phyloP scores from a whole-genome alignment of 2,329 filamentous ascomycete species.

The Fusarium decemcellulare region DNA sequence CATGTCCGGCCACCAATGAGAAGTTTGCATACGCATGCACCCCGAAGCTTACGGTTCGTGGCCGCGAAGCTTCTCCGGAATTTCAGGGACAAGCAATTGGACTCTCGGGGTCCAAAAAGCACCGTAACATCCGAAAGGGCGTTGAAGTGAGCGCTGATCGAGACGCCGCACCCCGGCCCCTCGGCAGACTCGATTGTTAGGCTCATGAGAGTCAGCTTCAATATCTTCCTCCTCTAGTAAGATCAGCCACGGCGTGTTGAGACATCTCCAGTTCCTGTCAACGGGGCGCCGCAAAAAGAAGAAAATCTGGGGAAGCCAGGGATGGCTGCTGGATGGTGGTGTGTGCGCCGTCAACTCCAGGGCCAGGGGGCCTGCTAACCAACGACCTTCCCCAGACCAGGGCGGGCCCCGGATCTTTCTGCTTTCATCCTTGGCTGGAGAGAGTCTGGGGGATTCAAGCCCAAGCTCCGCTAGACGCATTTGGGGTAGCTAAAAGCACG shows the following conservation, averaged over 20 bases:
- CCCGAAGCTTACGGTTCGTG: constrained; percentile 38
- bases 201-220: background rate
- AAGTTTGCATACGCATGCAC: constrained; percentile 20
- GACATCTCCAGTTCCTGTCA: constrained; percentile 33
- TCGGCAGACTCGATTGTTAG: background rate
- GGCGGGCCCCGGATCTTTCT: constrained; percentile 38
- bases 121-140: constrained; percentile 38
- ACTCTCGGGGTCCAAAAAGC: constrained; percentile 19
- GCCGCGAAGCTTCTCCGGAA: constrained; percentile 35
- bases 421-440: constrained; percentile 15
- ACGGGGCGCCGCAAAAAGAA: constrained; percentile 30
- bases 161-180: background rate
- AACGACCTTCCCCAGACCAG: constrained; percentile 46
- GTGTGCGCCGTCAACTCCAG: constrained; percentile 47
- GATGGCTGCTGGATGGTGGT: constrained; percentile 48
- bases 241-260: constrained; percentile 28
- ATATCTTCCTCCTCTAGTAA: constrained; percentile 6
- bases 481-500: constrained; percentile 46
- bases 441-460: constrained; percentile 39
- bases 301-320: constrained; percentile 54
- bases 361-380: constrained; percentile 44
- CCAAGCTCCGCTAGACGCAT: constrained; percentile 44
- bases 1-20: constrained; percentile 29
- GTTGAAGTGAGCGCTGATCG: constrained; percentile 24
- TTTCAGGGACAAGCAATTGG: constrained; percentile 33